Evolutionary conservation across 1,284 basidiomycete genomes (phyloP).

Genomic region (Trametes pubescens): DNA sequence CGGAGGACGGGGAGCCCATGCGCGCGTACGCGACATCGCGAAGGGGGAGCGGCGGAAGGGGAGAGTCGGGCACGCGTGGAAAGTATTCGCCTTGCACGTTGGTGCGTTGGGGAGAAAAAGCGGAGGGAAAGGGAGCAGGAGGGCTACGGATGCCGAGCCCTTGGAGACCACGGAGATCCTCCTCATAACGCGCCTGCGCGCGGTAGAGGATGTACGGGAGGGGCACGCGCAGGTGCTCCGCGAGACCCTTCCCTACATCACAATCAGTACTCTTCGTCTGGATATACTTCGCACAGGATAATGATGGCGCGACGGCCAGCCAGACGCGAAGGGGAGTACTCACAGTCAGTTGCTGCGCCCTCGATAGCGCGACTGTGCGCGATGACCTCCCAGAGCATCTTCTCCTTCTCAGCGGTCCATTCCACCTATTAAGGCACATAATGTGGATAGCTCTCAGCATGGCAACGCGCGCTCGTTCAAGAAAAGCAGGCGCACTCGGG

Average conservation of each 20-base stretch:
- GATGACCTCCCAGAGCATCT: constrained; percentile 84
- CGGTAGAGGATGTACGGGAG: constrained; percentile 83
- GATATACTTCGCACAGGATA: not conserved
- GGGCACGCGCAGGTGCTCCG: constrained; percentile 79
- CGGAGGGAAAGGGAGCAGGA: constrained; percentile 39
- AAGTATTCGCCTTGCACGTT: constrained; percentile 31
- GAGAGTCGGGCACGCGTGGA: constrained; percentile 30
- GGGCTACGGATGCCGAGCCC: constrained; percentile 49
- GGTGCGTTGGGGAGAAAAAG: constrained; percentile 31
- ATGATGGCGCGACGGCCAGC: not conserved
- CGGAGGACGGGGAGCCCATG: constrained; percentile 25
- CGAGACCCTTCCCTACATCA: constrained; percentile 76
- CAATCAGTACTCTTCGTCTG: not conserved
- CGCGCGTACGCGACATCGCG: constrained; percentile 21
- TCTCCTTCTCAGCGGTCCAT: constrained; percentile 84
- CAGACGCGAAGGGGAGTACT: constrained; percentile 40
- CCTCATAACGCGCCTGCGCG: constrained; percentile 80
- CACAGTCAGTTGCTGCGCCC: constrained; percentile 77
- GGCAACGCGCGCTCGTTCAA: not conserved
- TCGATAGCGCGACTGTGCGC: constrained; percentile 74
- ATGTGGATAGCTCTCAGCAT: not conserved
- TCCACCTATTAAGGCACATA: constrained; percentile 66
- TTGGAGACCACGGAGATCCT: constrained; percentile 79
- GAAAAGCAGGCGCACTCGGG: constrained; percentile 56
- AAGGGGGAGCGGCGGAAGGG: constrained; percentile 21